A percentile compares a stretch with the other conserved stretches of the same genome.
phyloP scores from a whole-genome alignment of 2,329 filamentous ascomycete genomes.

The Simplicillium aogashimaense region DNA sequence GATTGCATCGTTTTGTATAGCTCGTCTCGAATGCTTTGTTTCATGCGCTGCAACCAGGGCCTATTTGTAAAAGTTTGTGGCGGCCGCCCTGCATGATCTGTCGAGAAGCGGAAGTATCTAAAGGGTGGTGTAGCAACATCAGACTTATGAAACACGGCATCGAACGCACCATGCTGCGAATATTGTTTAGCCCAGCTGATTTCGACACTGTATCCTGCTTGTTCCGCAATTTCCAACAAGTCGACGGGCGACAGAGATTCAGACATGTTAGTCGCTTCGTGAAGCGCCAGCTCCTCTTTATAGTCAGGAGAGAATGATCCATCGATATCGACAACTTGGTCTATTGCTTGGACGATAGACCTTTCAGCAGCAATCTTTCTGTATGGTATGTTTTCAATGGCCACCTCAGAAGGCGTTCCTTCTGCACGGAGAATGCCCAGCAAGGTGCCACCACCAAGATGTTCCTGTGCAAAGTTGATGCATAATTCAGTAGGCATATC shows the following conservation, averaged over 20 bases:
- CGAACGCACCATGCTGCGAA: slow-evolving; percentile 13
- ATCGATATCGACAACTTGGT: background rate
- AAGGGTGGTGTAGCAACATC: slow-evolving; percentile 6
- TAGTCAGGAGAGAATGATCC: too few relatives aligned
- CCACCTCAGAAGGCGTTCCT: background rate
- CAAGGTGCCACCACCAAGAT: slow-evolving; percentile 7
- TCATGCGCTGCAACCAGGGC: slow-evolving; percentile 8
- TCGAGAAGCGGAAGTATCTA: slow-evolving; percentile 13
- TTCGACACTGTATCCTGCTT: slow-evolving; percentile 34
- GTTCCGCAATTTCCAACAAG: slow-evolving; percentile 12
- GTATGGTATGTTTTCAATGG: slow-evolving; percentile 16
- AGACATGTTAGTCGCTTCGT: slow-evolving; percentile 4
- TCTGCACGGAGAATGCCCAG: slow-evolving; percentile 4
- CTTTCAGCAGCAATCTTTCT: slow-evolving; percentile 19
- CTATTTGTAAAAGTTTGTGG: slow-evolving; percentile 6
- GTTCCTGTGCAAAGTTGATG: slow-evolving; percentile 1
- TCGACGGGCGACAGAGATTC: slow-evolving; percentile 9
- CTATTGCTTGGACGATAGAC: slow-evolving; percentile 7
- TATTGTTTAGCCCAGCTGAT: slow-evolving; percentile 31
- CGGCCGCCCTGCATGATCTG: slow-evolving; percentile 7
- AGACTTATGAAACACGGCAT: slow-evolving; percentile 25
- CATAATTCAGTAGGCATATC: slow-evolving; percentile 4
- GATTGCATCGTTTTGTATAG: background rate
- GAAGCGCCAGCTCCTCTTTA: slow-evolving; percentile 1
- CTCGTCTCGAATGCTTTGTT: slow-evolving; percentile 2